Base-by-base conservation (phyloP, 768 basidiomycete genomes). In the Lyophyllum shimeji region DNA sequence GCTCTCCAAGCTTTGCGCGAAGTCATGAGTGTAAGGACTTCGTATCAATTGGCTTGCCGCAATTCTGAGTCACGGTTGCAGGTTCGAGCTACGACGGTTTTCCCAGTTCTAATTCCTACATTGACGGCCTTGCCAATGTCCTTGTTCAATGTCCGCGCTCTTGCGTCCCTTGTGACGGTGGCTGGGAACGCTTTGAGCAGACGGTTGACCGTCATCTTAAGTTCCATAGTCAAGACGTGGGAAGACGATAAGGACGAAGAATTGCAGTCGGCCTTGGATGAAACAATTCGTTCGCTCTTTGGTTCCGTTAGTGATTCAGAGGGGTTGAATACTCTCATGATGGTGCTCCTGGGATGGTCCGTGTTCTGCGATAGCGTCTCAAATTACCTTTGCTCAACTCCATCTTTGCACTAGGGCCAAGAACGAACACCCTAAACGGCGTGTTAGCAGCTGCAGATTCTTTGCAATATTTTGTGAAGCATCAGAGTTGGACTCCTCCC, bases 41-140 rank as follows among this genome's bases (percentile, higher is more conserved):
- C 3, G 29, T 40, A 23, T 40, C 6, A 25, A 11, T 11, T 18
- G 47, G 29, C 46, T 52, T 21, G 42, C 7, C 31, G 20, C 13
- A 11, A 24, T 44, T 24, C 33, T 58, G 46, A 62, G 39, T 47
- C 58, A 42, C 54, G 18, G 50, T 33, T 44, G 27, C 2, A 95
- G 90, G 91, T 98, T 62, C 93, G 95, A 37, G 93, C 96, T 13
- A 81, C 88, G 39, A 94, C 91, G 9, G 95, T 98, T 37, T 98
- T 98, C 91, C 97, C 97, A 0, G 91, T 98, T 18, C 77, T 98
- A 53, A 93, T 99, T 55, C 97, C 95, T 0, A 96, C 95, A 0
- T 76, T 99, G 57, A 95, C 91, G 39, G 83, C 90, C 4, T 82
- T 82, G 7, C 97, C 95, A 0, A 96, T 98, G 84, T 86, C 95